phyloP scores from a whole-genome alignment of 257 asterid genomes.

The Solanum clarkiae region DNA sequence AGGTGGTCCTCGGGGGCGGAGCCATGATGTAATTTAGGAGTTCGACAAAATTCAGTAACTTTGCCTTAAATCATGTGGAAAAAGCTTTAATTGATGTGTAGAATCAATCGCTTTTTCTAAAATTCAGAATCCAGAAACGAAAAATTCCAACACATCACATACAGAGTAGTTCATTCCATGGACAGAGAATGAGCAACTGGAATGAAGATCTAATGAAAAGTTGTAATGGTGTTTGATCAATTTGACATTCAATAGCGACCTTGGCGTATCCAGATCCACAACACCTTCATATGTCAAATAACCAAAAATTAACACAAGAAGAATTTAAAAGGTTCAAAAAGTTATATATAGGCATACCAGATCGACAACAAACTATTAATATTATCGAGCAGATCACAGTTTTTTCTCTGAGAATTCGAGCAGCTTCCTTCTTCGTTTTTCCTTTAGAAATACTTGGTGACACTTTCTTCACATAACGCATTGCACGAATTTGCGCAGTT shows the following conservation, averaged over 20 bases:
- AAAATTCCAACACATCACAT: constrained; percentile 35
- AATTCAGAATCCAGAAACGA: too few relatives aligned
- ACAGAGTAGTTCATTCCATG: constrained; percentile 56
- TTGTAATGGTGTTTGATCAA: constrained; percentile 95
- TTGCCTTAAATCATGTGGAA: not conserved
- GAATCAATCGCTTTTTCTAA: too few relatives aligned
- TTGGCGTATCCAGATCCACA: constrained; percentile 80
- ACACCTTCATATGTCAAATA: constrained; percentile 92
- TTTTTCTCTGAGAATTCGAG: not conserved
- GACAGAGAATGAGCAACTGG: constrained; percentile 93
- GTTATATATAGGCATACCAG: too few relatives aligned
- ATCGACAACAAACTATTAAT: not conserved
- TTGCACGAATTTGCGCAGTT: not conserved
- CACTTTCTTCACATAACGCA: not conserved
- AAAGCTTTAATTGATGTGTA: not conserved
- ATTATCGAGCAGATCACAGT: not conserved
- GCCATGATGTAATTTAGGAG: not conserved
- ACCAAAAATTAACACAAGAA: constrained; percentile 26
- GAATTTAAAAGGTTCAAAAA: not conserved
- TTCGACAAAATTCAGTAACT: not conserved
- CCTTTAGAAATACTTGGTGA: not conserved
- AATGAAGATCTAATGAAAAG: constrained; percentile 71
- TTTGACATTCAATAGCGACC: constrained; percentile 93
- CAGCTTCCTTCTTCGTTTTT: not conserved
- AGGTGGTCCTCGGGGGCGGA: too few relatives aligned